Base-by-base conservation (phyloP, 176 grass and related monocot genomes). In the Cenchrus americanus region DNA sequence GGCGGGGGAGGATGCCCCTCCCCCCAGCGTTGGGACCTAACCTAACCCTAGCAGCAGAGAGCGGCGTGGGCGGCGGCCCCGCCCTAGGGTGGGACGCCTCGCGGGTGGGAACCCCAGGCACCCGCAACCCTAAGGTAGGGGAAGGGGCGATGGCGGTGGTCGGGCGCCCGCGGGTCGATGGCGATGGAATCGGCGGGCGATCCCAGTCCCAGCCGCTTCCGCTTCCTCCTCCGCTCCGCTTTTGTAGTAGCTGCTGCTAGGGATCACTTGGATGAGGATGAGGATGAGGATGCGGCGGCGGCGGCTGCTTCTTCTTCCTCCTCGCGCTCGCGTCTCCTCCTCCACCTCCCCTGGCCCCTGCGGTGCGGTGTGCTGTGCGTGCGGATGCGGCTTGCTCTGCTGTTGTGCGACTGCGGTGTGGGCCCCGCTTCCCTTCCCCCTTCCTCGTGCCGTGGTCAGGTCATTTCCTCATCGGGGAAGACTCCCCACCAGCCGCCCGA, bases 11-110 rank as follows among this genome's bases (percentile, higher is more conserved):
- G 55, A 43, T 17, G n/a, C 23, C 75, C 34, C 65, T 44, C 17
- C 49, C 64, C 78, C 64, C 78, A 57, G 65, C 34, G 64, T 58
- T 13, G 65, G 90, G 88, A 84, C 86, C 92, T 90, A 94, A 85
- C 83, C 92, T 90, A 94, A 87, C 81, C 82, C 86, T 71, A 90
- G 74, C 61, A 68, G 80, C 11, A 11, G 23, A 32, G 48, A 32
- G 14, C 47, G 17, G 24, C 71, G 24, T 14, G 14, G 26, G 49
- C 14, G 14, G 46, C 1, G 9, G 19, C 19, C 10, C 68, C 12
- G 3, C n/a, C 69, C 69, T 48, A 71, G 68, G 43, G 43, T 48
- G 43, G 68, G 68, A 48, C 48, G 68, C 46, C 58, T 61, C 58
- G 27, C 2, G 62, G 27, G 27, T 65, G 4, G 62, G 62, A 65